Evolutionary conservation across 1,284 basidiomycete species (phyloP).

Genomic region (Vanrija sp.): DNA sequence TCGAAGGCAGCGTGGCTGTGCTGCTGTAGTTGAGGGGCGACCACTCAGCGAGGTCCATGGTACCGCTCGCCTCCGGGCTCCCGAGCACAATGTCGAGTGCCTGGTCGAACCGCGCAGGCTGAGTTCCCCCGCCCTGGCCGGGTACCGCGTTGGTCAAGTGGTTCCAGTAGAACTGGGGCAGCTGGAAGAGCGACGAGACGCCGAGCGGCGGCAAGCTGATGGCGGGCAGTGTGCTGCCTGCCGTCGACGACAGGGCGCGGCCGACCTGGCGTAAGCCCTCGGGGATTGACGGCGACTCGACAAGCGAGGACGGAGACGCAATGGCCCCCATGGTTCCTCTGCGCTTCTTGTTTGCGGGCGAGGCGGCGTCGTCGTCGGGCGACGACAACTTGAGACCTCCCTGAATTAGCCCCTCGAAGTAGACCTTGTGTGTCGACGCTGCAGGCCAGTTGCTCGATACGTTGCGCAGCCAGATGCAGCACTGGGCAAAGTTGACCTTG

Average conservation of each 20-base stretch:
- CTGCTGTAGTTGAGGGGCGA: no score
- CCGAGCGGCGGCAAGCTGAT: conserved; percentile 3
- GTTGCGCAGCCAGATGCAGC: conserved; percentile 42
- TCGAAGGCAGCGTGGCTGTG: no score
- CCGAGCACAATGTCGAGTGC: no score
- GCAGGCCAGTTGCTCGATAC: conserved; percentile 39
- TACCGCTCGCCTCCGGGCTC: no score
- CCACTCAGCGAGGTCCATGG: no score
- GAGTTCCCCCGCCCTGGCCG: neutral
- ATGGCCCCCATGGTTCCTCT: no score
- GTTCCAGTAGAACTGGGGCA: conserved; percentile 41
- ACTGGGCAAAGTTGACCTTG: conserved; percentile 40
- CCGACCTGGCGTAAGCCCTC: conserved; percentile 18
- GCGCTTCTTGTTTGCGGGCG: conserved; percentile 2
- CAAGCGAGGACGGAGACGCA: neutral
- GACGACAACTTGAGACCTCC: conserved; percentile 28
- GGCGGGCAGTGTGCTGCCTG: no score
- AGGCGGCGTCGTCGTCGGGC: neutral
- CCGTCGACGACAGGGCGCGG: conserved; percentile 15
- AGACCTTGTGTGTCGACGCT: conserved; percentile 40
- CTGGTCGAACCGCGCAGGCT: no score
- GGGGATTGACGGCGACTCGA: conserved; percentile 1
- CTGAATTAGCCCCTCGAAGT: conserved; percentile 44
- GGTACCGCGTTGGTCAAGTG: conserved; percentile 17
- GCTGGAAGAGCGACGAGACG: conserved; percentile 25